These are phyloP conservation scores for Haematococcus sp. DNA, from an alignment of 139 green algal genomes.

Conservation along the genomic window DNA sequence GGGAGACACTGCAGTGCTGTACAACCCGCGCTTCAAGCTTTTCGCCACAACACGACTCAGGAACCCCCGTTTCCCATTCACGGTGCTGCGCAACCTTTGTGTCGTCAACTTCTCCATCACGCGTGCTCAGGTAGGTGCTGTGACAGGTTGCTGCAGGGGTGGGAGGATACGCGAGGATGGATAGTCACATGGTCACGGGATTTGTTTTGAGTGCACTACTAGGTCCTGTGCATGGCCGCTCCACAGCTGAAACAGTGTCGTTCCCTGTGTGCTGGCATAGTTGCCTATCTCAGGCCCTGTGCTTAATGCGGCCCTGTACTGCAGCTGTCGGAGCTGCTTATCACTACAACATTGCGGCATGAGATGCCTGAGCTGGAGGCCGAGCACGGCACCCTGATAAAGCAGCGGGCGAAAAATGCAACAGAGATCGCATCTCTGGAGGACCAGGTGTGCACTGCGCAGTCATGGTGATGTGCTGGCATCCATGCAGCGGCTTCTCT, in stretches of 20 bases:
- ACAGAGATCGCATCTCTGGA: constrained; percentile 30
- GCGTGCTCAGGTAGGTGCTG: constrained; percentile 5
- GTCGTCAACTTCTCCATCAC: constrained; percentile 47
- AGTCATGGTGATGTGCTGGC: neutral
- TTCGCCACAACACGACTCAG: constrained; percentile 28
- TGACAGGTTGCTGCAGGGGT: too few species aligned
- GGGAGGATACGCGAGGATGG: too few species aligned
- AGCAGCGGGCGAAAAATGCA: constrained; percentile 25
- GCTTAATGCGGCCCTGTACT: too few species aligned
- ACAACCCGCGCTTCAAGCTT: constrained; percentile 30
- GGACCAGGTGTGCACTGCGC: constrained; percentile 19
- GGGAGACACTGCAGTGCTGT: constrained; percentile 2
- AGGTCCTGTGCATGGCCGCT: too few species aligned
- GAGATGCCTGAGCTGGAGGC: constrained; percentile 70
- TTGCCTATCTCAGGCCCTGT: too few species aligned
- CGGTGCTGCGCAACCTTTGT: constrained; percentile 23
- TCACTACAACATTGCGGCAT: constrained; percentile 54
- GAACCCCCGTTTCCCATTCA: constrained; percentile 25
- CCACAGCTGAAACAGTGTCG: too few species aligned
- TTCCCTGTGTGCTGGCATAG: too few species aligned
- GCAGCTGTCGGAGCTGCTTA: constrained; percentile 49
- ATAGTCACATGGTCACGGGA: too few species aligned
- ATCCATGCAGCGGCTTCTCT: too few species aligned
- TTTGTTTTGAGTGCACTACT: too few species aligned
- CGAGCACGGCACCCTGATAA: constrained; percentile 39